Evolutionary conservation across 345 rosid genomes (phyloP).

Genomic region (Boechera retrofracta): DNA sequence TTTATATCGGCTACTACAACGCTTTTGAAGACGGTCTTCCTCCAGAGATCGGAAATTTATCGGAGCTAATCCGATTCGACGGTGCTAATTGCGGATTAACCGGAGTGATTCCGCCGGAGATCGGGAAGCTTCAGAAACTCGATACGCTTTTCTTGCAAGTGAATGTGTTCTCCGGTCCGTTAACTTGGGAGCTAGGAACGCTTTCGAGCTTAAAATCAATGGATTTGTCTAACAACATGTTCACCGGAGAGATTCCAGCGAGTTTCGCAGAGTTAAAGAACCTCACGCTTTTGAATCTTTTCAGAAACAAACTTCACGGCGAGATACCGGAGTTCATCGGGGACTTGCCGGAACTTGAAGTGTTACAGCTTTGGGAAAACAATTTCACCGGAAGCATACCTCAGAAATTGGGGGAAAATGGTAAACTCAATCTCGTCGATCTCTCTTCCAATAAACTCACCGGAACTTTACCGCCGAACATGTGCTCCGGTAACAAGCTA

Average conservation of each 20-base stretch:
- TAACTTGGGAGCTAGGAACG: constrained; percentile 62
- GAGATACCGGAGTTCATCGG: constrained; percentile 81
- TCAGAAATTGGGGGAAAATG: constrained; percentile 64
- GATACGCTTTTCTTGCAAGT: constrained; percentile 90
- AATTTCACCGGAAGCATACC: constrained; percentile 85
- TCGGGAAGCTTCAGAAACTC: constrained; percentile 70
- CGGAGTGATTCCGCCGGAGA: constrained; percentile 71
- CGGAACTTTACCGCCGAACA: constrained; percentile 67
- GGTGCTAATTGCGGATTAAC: constrained; percentile 70
- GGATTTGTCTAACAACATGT: constrained; percentile 87
- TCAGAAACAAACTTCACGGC: constrained; percentile 83
- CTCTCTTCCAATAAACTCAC: constrained; percentile 86
- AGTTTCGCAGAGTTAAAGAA: constrained; percentile 65
- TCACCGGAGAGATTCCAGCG: constrained; percentile 75
- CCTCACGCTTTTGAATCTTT: constrained; percentile 74
- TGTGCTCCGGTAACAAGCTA: constrained; percentile 73
- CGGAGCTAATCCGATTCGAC: constrained; percentile 67
- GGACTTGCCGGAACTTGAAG: constrained; percentile 73
- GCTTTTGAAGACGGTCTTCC: constrained; percentile 66
- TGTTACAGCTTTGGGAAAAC: constrained; percentile 90
- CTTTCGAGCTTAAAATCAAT: constrained; percentile 75
- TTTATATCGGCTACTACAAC: constrained; percentile 52
- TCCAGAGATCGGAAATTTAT: constrained; percentile 77
- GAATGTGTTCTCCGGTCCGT: constrained; percentile 64
- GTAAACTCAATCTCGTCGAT: constrained; percentile 62